A percentile compares a stretch with the other conserved stretches of the same genome.
Evolutionary conservation across 1,284 basidiomycete species (phyloP).

Genomic region (Takashimella koratensis): DNA sequence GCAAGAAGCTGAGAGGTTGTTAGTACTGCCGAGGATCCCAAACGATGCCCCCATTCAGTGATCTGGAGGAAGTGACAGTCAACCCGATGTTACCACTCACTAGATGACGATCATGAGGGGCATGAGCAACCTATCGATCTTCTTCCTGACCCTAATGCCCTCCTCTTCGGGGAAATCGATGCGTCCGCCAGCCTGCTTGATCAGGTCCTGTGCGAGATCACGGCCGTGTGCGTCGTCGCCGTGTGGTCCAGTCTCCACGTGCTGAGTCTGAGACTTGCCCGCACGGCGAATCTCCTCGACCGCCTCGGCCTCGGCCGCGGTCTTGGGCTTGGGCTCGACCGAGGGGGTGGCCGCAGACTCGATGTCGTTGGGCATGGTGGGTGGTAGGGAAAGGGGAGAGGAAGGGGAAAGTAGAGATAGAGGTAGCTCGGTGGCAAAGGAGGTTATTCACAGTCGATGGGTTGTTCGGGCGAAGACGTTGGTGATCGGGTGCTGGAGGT

Average conservation of each 20-base stretch:
- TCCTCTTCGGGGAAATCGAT: background rate
- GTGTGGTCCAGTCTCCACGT: background rate
- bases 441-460: no score
- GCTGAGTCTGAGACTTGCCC: background rate
- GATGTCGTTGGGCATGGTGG: no score
- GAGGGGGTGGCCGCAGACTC: no score
- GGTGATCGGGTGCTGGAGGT: no score
- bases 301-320: background rate
- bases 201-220: background rate
- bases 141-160: background rate
- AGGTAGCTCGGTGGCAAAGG: no score
- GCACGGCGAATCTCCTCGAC: background rate
- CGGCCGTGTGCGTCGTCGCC: background rate
- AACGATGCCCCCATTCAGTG: no score
- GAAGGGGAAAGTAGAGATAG: no score
- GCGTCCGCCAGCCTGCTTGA: background rate
- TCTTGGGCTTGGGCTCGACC: background rate
- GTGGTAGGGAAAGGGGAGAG: no score
- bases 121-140: slow-evolving; percentile 36
- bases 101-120: slow-evolving; percentile 29
- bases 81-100: background rate
- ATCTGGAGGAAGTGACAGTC: slow-evolving; percentile 37
- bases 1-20: no score
- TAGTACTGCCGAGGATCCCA: slow-evolving; percentile 3
- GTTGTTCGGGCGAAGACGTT: no score